Evolutionary conservation across 768 basidiomycete species (phyloP).

Genomic region (Lactarius deliciosus): DNA sequence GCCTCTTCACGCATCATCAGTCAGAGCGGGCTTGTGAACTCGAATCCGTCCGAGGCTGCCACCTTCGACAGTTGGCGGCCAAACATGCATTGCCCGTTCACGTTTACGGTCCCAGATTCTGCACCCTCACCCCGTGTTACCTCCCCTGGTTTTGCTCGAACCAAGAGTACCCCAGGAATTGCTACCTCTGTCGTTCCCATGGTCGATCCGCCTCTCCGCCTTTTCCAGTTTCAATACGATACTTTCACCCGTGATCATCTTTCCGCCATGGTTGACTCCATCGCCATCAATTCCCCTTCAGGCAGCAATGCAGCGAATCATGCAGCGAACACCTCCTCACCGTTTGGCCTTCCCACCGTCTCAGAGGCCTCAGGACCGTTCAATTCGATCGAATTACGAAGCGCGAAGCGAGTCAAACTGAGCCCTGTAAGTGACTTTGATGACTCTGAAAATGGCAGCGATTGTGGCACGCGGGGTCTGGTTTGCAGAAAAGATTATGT

Average conservation of each 20-base stretch:
- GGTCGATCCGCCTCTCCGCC: conserved; percentile 74
- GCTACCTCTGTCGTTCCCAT: conserved; percentile 38
- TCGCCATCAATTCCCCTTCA: conserved; percentile 77
- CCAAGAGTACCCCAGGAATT: conserved; percentile 41
- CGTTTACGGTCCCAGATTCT: conserved; percentile 64
- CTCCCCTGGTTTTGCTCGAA: conserved; percentile 63
- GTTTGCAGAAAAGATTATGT: conserved; percentile 64
- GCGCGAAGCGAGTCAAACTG: conserved; percentile 77
- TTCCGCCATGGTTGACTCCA: conserved; percentile 91
- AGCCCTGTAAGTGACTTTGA: conserved; percentile 64
- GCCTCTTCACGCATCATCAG: not conserved
- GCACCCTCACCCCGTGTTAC: conserved; percentile 28
- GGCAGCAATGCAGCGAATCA: conserved; percentile 47
- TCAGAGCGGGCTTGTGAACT: conserved; percentile 48
- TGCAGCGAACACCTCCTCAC: conserved; percentile 45
- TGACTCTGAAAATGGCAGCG: conserved; percentile 49
- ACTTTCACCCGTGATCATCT: conserved; percentile 95
- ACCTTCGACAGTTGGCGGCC: conserved; percentile 45
- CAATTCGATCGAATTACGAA: conserved; percentile 55
- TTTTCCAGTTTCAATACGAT: conserved; percentile 95
- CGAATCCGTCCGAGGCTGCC: conserved; percentile 49
- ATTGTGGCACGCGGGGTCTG: conserved; percentile 51
- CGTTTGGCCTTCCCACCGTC: conserved; percentile 48
- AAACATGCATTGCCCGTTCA: conserved; percentile 62
- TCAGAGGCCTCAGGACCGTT: conserved; percentile 46